Conservation (phyloP, 1,139 yeast genomes). For the Nakaseomyces nivariensis region DNA sequence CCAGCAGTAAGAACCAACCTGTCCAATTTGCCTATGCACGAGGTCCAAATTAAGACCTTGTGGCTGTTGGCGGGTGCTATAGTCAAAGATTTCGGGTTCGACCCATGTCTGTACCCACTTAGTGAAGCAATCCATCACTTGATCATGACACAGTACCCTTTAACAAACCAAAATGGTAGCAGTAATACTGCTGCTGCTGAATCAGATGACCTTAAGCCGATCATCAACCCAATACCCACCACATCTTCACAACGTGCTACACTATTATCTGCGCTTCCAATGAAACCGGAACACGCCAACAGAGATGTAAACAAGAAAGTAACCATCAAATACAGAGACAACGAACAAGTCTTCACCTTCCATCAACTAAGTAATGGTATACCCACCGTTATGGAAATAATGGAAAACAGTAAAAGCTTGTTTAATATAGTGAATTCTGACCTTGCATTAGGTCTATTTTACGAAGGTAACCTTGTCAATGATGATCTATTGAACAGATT, state of each 20-base stretch:
- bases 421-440: slow-evolving; percentile 19
- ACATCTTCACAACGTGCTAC: slow-evolving; percentile 10
- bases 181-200: background rate
- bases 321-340: slow-evolving; percentile 22
- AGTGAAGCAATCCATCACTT: slow-evolving; percentile 57
- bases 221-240: background rate
- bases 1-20: slow-evolving; percentile 15
- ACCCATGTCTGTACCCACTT: slow-evolving; percentile 47
- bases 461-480: slow-evolving; percentile 16
- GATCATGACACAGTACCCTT: slow-evolving; percentile 56
- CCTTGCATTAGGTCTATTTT: slow-evolving; percentile 16
- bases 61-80: slow-evolving; percentile 58
- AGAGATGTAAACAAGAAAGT: slow-evolving; percentile 26
- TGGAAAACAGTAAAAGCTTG: slow-evolving; percentile 23
- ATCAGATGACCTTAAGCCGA: background rate
- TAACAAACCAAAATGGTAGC: slow-evolving; percentile 17
- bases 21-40: slow-evolving; percentile 14
- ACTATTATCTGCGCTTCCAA: slow-evolving; percentile 23
- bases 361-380: slow-evolving; percentile 29
- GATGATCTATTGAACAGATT: slow-evolving; percentile 23
- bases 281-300: slow-evolving; percentile 28
- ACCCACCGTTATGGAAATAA: slow-evolving; percentile 26
- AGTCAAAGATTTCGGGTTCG: slow-evolving; percentile 70
- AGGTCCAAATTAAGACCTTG: slow-evolving; percentile 28
- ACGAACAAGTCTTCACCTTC: slow-evolving; percentile 26